Conservation (phyloP, 2,329 filamentous ascomycete species). For the Ilyonectria mors-panacis region DNA sequence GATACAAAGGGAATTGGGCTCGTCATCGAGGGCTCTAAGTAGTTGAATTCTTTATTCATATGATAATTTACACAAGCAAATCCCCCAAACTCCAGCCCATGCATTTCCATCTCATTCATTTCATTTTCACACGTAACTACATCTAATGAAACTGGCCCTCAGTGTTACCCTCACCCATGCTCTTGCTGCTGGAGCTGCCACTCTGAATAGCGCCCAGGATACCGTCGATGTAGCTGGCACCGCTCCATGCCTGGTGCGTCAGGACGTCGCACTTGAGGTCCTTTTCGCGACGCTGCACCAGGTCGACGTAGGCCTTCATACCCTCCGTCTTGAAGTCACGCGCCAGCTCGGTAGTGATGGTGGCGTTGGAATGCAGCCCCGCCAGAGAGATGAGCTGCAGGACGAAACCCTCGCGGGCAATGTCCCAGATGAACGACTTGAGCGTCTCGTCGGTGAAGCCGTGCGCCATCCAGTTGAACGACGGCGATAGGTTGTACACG, state of each 20-base stretch:
- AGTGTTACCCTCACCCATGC: slow-evolving; percentile 96
- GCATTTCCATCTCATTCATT: slow-evolving; percentile 41
- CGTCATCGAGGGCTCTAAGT: slow-evolving; percentile 17
- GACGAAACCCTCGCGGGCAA: slow-evolving; percentile 88
- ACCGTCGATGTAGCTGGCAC: slow-evolving; percentile 83
- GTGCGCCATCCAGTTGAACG: slow-evolving; percentile 98
- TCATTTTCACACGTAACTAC: neutral
- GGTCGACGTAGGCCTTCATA: slow-evolving; percentile 97
- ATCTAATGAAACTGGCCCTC: slow-evolving; percentile 75
- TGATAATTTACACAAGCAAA: slow-evolving; percentile 37
- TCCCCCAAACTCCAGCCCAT: slow-evolving; percentile 47
- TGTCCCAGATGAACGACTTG: slow-evolving; percentile 95
- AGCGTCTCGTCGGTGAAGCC: slow-evolving; percentile 88
- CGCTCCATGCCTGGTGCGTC: slow-evolving; percentile 91
- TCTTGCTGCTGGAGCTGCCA: slow-evolving; percentile 89
- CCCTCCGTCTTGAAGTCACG: slow-evolving; percentile 89
- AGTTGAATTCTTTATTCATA: slow-evolving; percentile 27
- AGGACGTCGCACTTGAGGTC: slow-evolving; percentile 92
- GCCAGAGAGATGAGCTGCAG: slow-evolving; percentile 78
- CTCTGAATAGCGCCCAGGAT: slow-evolving; percentile 93
- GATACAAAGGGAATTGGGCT: neutral
- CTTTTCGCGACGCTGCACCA: slow-evolving; percentile 92
- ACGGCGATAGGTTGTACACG: slow-evolving; percentile 96
- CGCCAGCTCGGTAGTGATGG: slow-evolving; percentile 80
- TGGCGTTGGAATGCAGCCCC: slow-evolving; percentile 76